Conservation (phyloP, 2,329 filamentous ascomycete species). For the Trematosphaeria pertusa region DNA sequence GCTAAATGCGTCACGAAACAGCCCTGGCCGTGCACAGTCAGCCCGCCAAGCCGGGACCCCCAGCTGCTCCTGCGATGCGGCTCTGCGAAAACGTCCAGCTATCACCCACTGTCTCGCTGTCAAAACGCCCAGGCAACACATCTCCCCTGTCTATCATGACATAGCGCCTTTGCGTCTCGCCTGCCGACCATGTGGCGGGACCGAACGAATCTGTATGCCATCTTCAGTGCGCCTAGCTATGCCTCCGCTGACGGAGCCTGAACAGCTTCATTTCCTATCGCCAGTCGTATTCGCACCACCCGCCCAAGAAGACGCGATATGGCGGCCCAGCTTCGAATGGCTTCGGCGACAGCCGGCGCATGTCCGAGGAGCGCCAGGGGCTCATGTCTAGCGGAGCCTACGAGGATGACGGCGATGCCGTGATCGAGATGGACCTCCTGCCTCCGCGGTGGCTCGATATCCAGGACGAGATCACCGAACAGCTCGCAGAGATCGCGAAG, state of each 20-base stretch:
- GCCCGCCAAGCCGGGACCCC: neutral
- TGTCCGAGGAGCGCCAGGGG: slow-evolving; percentile 74
- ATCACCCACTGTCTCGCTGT: neutral
- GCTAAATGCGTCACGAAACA: neutral
- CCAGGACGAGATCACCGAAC: slow-evolving; percentile 89
- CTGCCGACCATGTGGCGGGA: slow-evolving; percentile 87
- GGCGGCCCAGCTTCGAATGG: slow-evolving; percentile 62
- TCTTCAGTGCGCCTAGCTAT: slow-evolving; percentile 14
- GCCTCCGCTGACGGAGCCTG: slow-evolving; percentile 43
- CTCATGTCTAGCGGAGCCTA: slow-evolving; percentile 83
- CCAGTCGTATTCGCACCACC: slow-evolving; percentile 96
- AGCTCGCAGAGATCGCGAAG: slow-evolving; percentile 78
- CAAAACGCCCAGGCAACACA: slow-evolving; percentile 1
- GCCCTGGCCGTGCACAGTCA: neutral
- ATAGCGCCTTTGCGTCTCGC: slow-evolving; percentile 32
- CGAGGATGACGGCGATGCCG: slow-evolving; percentile 85
- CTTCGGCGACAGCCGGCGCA: slow-evolving; percentile 52
- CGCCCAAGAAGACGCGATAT: slow-evolving; percentile 79
- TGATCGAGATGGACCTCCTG: slow-evolving; percentile 98
- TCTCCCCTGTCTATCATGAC: slow-evolving; percentile 33
- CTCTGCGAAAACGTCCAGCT: slow-evolving; percentile 5
- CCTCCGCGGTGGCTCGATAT: slow-evolving; percentile 96
- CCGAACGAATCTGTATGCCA: slow-evolving; percentile 90
- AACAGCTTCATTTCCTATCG: slow-evolving; percentile 96
- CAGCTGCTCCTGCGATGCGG: neutral